phyloP scores from a whole-genome alignment of 306 rosid genomes.

The Quercus ilex region DNA sequence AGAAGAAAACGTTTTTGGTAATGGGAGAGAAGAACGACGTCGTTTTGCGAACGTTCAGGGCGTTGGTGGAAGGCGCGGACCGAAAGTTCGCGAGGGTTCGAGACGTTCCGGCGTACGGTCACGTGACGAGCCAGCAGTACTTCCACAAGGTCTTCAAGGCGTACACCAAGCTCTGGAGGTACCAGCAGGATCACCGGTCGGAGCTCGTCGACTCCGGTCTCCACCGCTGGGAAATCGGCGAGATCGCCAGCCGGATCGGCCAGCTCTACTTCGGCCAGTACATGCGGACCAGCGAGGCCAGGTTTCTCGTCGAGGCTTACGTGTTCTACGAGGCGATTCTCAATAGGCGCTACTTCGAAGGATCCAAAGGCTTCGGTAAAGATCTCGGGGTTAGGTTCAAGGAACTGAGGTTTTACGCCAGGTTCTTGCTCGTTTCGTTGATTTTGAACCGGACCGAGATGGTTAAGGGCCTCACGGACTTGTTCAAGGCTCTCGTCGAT shows the following conservation, averaged over 20 bases:
- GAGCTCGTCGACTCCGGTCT: slow-evolving; percentile 75
- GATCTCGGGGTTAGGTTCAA: slow-evolving; percentile 84
- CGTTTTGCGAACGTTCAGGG: slow-evolving; percentile 62
- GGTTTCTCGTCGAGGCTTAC: slow-evolving; percentile 82
- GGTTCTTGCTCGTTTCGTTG: slow-evolving; percentile 82
- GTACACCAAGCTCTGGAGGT: slow-evolving; percentile 85
- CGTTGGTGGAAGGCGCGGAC: slow-evolving; percentile 90
- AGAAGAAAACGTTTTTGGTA: not conserved
- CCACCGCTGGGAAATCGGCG: slow-evolving; percentile 98
- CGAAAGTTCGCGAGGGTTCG: slow-evolving; percentile 90
- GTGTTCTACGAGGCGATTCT: slow-evolving; percentile 95
- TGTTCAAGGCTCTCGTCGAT: slow-evolving; percentile 69
- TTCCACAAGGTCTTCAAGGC: slow-evolving; percentile 93
- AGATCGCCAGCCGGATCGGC: slow-evolving; percentile 98
- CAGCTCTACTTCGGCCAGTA: slow-evolving; percentile 96
- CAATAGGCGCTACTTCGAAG: slow-evolving; percentile 79
- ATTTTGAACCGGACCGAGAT: slow-evolving; percentile 73
- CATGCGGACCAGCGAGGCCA: slow-evolving; percentile 82
- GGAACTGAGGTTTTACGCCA: slow-evolving; percentile 87
- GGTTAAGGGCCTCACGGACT: slow-evolving; percentile 65
- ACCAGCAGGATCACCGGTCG: slow-evolving; percentile 77
- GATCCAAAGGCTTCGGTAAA: slow-evolving; percentile 56
- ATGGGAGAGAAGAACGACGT: slow-evolving; percentile 52
- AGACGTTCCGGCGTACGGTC: slow-evolving; percentile 83
- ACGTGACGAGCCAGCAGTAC: slow-evolving; percentile 56